Base-by-base conservation (phyloP, 805 yeast genomes). In the Candida berthetii region DNA sequence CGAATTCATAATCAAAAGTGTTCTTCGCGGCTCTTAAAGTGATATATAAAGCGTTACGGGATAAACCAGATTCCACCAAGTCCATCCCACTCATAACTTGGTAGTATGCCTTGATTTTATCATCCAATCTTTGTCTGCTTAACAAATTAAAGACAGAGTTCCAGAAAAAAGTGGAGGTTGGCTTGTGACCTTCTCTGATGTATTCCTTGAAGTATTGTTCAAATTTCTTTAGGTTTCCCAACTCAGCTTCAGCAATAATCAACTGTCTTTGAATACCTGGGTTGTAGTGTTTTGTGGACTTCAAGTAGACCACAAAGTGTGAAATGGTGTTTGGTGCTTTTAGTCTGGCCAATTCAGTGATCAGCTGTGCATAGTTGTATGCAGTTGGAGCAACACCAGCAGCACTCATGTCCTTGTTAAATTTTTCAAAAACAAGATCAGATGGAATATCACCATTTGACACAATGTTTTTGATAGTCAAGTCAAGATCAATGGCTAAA, bases 401-500 rank as follows among this genome's bases (percentile, higher is more conserved):
- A 18, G 52, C 45, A 35, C 52, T 49, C 69, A 82, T 69, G 17
- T 67, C 67, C 1, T 54, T 44, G 32, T 80, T 58, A 43, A 76
- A 56, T 7, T 55, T 55, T 10, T 61, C 65, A 19, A 73, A 59
- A 4, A 61, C 48, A n/a, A 62, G 57, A 10, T 58, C 55, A 29
- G 67, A 60, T 8, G 78, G 70, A 2, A 60, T 51, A 43, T 62
- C 56, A 9, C 77, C 78, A 29, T 71, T 64, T n/a, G 61, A 62
- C 32, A 60, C 60, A 28, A 68, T 63, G 29, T 61, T 42, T 53
- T 76, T 77, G 61, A 81, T 67, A 47, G 71, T 65, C 40, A 71
- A 59, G 50, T 81, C 80, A 40, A 82, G 67, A 19, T 81, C 61
- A 29, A 74, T 71, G 3, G 89, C 73, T 59, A 76, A 76, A 2